Conservation (phyloP, 169 alveolate genomes). For the Sarcocystis neurona region DNA sequence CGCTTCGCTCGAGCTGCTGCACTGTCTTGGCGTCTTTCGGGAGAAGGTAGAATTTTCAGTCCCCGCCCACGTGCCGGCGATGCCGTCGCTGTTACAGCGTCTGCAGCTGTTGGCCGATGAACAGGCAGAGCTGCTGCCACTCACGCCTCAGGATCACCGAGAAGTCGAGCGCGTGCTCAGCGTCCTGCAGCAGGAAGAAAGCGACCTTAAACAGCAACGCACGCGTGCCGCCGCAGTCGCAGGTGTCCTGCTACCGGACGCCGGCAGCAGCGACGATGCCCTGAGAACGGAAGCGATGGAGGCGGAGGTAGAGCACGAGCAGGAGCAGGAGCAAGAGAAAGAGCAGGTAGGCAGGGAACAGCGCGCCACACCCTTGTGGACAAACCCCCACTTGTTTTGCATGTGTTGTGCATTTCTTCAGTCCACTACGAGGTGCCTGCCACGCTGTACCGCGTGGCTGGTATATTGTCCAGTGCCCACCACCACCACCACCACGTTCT, state of each 20-base stretch:
- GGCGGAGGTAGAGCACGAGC: conserved; percentile 69
- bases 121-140: conserved; percentile 51
- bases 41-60: conserved; percentile 41
- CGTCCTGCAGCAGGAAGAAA: background rate
- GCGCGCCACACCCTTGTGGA: too few species aligned
- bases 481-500: too few species aligned
- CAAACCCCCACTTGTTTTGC: too few species aligned
- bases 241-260: conserved; percentile 6
- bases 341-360: conserved; percentile 25
- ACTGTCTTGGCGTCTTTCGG: conserved; percentile 42
- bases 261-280: conserved; percentile 33
- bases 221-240: background rate
- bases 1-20: conserved; percentile 28
- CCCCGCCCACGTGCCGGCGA: conserved; percentile 18
- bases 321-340: conserved; percentile 59
- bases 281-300: conserved; percentile 54
- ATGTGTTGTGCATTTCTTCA: too few species aligned
- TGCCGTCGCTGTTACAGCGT: background rate
- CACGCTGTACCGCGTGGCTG: too few species aligned
- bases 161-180: background rate
- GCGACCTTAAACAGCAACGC: background rate
- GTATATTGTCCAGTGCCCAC: too few species aligned
- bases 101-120: conserved; percentile 46
- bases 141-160: too few species aligned
- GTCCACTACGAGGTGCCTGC: too few species aligned